Percentiles rank a stretch among this genome's conserved stretches.
phyloP scores from a whole-genome alignment of 805 yeast genomes.

The Saccharomycopsis oosterbeekiorum region DNA sequence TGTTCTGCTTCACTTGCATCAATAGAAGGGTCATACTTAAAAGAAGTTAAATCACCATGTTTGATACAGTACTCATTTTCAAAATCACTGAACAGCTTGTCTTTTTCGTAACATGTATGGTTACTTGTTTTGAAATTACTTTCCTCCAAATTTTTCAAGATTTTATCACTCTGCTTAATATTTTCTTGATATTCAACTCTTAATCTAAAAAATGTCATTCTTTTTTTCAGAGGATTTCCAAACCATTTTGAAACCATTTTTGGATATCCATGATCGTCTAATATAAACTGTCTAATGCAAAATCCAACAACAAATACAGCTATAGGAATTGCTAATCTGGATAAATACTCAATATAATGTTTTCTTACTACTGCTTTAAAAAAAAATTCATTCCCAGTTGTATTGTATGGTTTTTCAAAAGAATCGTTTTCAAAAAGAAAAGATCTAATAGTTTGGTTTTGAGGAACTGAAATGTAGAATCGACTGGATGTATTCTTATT shows the following conservation, averaged over 20 bases:
- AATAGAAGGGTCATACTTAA: background rate
- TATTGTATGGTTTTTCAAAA: background rate
- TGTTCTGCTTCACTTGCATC: background rate
- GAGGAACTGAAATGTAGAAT: background rate
- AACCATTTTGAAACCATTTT: background rate
- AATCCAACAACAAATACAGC: background rate
- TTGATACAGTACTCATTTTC: background rate
- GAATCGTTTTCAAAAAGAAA: background rate
- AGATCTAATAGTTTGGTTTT: background rate
- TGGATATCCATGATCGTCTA: background rate
- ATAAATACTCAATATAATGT: background rate
- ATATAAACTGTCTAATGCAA: background rate
- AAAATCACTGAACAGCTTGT: background rate
- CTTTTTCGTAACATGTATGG: background rate
- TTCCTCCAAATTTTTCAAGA: background rate
- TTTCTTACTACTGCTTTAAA: background rate
- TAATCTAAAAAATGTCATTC: background rate
- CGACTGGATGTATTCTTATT: background rate
- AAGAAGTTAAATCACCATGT: background rate
- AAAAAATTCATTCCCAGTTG: background rate
- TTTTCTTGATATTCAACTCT: background rate
- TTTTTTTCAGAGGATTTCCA: background rate
- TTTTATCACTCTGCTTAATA: background rate
- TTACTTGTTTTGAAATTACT: background rate
- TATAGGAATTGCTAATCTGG: background rate